phyloP scores from a whole-genome alignment of 1,139 yeast genomes.

The Nakaseomyces uthaithaninus region DNA sequence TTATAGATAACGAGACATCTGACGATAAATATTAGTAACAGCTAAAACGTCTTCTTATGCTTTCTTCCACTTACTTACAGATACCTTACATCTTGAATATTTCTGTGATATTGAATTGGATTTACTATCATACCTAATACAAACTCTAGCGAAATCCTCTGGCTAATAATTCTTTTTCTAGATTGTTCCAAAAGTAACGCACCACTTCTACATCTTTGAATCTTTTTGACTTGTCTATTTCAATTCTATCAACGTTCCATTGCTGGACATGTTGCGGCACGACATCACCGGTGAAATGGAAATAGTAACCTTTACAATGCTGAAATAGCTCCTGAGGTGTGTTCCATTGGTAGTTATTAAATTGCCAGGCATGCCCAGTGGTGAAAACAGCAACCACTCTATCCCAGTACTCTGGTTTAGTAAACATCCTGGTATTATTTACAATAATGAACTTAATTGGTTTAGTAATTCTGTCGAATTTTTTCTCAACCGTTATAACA shows the following conservation, averaged over 20 bases:
- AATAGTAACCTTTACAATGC: conserved; percentile 72
- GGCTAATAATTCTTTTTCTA: conserved; percentile 51
- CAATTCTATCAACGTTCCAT: conserved; percentile 81
- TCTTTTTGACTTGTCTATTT: conserved; percentile 72
- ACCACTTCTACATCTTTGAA: conserved; percentile 85
- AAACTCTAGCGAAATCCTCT: conserved; percentile 34
- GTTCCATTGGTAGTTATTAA: conserved; percentile 74
- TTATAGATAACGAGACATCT: too few species aligned
- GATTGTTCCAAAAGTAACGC: conserved; percentile 72
- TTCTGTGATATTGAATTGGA: too few species aligned
- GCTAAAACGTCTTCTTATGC: too few species aligned
- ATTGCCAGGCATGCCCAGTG: conserved; percentile 97
- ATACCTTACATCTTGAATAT: too few species aligned
- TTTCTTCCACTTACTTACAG: too few species aligned
- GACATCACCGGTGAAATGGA: conserved; percentile 70
- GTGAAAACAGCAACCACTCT: conserved; percentile 92
- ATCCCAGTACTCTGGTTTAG: conserved; percentile 95
- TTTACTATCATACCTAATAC: too few species aligned
- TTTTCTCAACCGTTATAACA: conserved; percentile 28
- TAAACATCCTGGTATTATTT: conserved; percentile 79
- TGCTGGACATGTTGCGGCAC: conserved; percentile 66
- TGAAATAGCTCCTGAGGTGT: conserved; percentile 77
- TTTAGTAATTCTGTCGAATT: conserved; percentile 28
- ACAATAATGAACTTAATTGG: conserved; percentile 46
- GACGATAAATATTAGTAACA: too few species aligned